These are phyloP conservation scores for Coemansia sp. DNA, from an alignment of 192 early-diverging fungal species.

Conservation along the genomic window DNA sequence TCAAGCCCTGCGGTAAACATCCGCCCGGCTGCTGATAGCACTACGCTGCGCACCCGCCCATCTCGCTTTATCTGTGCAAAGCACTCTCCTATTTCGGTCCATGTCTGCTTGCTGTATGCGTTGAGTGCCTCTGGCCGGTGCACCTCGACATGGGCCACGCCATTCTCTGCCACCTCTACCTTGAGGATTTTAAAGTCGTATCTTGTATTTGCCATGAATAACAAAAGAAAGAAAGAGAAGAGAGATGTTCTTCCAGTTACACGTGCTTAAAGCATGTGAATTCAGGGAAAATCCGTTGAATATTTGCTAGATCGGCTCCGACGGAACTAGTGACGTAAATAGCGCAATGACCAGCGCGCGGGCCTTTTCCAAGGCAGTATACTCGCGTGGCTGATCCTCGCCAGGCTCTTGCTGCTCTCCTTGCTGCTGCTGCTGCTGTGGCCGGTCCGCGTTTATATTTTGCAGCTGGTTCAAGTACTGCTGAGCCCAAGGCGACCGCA, in stretches of 20 bases:
- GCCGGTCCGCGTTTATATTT: background rate
- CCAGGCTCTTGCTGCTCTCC: background rate
- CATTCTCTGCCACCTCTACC: slow-evolving; percentile 55
- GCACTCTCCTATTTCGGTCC: slow-evolving; percentile 62
- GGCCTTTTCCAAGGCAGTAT: slow-evolving; percentile 31
- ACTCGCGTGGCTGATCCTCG: slow-evolving; percentile 12
- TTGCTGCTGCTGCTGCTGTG: background rate
- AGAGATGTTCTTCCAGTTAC: background rate
- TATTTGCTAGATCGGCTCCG: slow-evolving; percentile 28
- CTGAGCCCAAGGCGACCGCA: slow-evolving; percentile 25
- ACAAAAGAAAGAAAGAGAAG: background rate
- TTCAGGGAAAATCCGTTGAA: background rate
- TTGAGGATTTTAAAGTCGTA: slow-evolving; percentile 64
- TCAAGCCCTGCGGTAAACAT: slow-evolving; percentile 94
- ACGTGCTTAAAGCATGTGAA: slow-evolving; percentile 6
- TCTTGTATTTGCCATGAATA: background rate
- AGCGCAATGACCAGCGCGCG: slow-evolving; percentile 40
- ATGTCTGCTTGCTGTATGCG: slow-evolving; percentile 68
- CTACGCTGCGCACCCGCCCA: slow-evolving; percentile 66
- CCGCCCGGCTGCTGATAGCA: slow-evolving; percentile 71
- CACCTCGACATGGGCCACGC: slow-evolving; percentile 78
- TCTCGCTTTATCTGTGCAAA: slow-evolving; percentile 64
- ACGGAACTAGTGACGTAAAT: slow-evolving; percentile 44
- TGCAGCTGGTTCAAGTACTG: slow-evolving; percentile 13
- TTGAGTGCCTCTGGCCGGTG: slow-evolving; percentile 83